Evolutionary conservation across 768 basidiomycete species (phyloP).

Genomic region (Pulveroboletus sp.): DNA sequence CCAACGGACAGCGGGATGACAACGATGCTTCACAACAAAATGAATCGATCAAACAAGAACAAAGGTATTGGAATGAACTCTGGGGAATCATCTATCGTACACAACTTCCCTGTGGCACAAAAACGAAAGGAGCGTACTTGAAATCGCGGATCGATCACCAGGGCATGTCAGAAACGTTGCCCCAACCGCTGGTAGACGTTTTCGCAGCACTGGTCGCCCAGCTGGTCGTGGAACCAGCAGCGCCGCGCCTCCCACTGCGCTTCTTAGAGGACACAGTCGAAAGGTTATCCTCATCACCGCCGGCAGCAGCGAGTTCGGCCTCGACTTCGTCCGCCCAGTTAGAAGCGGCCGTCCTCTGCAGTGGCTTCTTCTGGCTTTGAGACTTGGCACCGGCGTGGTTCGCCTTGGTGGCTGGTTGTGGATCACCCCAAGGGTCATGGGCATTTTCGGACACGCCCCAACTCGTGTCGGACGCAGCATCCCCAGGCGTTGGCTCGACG

Average conservation of each 20-base stretch:
- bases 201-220: constrained; percentile 9
- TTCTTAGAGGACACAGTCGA: constrained; percentile 12
- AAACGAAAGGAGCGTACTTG: too few relatives aligned
- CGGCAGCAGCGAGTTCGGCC: constrained; percentile 5
- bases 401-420: constrained; percentile 5
- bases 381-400: not conserved
- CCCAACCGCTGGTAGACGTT: constrained; percentile 27
- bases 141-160: constrained; percentile 19
- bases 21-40: not conserved
- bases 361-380: constrained; percentile 8
- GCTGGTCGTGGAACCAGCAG: constrained; percentile 9
- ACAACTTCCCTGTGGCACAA: not conserved
- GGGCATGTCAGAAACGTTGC: constrained; percentile 18
- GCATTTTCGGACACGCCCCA: constrained; percentile 22
- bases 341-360: constrained; percentile 1
- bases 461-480: constrained; percentile 16
- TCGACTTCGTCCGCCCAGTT: constrained; percentile 32
- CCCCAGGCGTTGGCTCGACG: constrained; percentile 7
- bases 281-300: not conserved
- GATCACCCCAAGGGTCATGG: constrained; percentile 21
- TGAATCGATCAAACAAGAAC: constrained; percentile 2
- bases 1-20: not conserved
- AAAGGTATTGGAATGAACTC: not conserved
- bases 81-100: constrained; percentile 6
- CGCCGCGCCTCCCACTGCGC: constrained; percentile 9